Percentiles rank a stretch among this genome's conserved stretches.
phyloP scores from a whole-genome alignment of 257 asterid genomes.

The Gentiana macrophylla region DNA sequence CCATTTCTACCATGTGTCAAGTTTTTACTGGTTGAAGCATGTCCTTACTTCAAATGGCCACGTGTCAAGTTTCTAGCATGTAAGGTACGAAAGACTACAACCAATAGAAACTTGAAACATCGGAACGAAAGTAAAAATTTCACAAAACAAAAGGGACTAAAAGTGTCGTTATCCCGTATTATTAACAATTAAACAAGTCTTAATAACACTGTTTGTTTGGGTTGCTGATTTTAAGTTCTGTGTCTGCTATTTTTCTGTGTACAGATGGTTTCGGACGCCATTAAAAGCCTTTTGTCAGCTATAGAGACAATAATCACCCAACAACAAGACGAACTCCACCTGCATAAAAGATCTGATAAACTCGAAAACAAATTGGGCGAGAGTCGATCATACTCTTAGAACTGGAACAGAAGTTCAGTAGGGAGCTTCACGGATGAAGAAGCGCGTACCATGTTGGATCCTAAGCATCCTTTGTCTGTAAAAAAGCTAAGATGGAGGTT shows the following conservation, averaged over 20 bases:
- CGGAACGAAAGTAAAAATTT: no score
- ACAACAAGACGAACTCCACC: constrained; percentile 54
- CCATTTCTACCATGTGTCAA: no score
- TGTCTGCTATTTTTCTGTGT: neutral
- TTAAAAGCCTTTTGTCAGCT: constrained; percentile 41
- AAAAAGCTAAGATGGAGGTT: constrained; percentile 57
- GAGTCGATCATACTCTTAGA: constrained; percentile 42
- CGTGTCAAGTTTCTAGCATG: neutral
- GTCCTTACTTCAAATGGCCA: no score
- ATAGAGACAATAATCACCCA: constrained; percentile 46
- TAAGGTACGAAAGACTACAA: neutral
- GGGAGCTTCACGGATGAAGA: constrained; percentile 29
- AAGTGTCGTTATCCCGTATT: no score
- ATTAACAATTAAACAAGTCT: no score
- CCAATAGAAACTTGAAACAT: neutral
- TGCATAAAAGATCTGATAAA: constrained; percentile 42
- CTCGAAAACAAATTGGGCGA: constrained; percentile 44
- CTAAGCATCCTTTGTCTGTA: constrained; percentile 49
- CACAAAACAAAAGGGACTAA: neutral
- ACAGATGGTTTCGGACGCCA: constrained; percentile 70
- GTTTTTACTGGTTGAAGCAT: no score
- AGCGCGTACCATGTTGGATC: constrained; percentile 18
- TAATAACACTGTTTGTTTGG: neutral
- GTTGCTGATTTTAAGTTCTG: neutral
- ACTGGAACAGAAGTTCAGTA: constrained; percentile 43